phyloP scores from a whole-genome alignment of 148 eudicot species.

The Chenopodium suecicum region DNA sequence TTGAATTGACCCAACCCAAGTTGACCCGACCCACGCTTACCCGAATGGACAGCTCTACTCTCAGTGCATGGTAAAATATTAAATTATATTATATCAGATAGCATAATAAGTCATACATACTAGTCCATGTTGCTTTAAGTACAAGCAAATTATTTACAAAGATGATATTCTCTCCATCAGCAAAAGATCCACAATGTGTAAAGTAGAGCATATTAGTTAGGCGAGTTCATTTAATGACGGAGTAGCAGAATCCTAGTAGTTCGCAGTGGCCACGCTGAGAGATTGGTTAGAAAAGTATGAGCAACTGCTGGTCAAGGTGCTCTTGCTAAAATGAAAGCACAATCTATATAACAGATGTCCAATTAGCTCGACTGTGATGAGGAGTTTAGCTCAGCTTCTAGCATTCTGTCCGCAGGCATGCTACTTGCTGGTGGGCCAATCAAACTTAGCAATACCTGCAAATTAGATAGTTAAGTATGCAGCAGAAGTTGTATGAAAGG shows the following conservation, averaged over 20 bases:
- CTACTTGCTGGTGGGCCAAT: slow-evolving; percentile 53
- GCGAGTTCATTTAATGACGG: not conserved
- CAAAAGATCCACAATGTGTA: not conserved
- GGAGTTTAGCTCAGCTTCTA: slow-evolving; percentile 18
- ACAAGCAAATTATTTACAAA: not conserved
- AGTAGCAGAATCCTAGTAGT: not conserved
- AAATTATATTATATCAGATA: not conserved
- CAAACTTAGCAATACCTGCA: slow-evolving; percentile 67
- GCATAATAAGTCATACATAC: not conserved
- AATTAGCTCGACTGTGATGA: slow-evolving; percentile 20
- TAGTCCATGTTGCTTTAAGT: not conserved
- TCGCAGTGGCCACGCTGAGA: not conserved
- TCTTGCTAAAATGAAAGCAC: not conserved
- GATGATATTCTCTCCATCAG: not conserved
- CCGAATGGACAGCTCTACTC: not conserved
- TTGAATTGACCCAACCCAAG: too few relatives aligned
- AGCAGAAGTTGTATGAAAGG: not conserved
- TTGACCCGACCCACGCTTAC: too few relatives aligned
- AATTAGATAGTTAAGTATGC: not conserved
- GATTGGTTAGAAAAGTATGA: not conserved
- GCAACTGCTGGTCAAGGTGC: not conserved
- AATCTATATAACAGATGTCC: not conserved
- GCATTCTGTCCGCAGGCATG: slow-evolving; percentile 23
- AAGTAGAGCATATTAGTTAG: not conserved
- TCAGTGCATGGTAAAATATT: not conserved